phyloP scores from a whole-genome alignment of 306 rosid species.

The Cicer bijugum region DNA sequence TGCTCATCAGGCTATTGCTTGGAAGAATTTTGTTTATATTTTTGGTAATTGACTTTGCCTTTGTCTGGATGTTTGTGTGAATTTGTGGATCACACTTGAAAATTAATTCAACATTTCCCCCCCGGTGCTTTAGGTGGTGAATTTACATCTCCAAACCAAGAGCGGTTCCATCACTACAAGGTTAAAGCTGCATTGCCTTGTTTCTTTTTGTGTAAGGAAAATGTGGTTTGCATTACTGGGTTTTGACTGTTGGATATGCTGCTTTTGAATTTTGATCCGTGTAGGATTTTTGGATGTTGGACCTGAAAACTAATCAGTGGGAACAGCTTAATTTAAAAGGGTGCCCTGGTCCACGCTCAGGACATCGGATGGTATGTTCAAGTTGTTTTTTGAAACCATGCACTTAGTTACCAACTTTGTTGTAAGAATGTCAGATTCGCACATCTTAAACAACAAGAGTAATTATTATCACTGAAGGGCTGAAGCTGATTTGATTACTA shows the following conservation, averaged over 20 bases:
- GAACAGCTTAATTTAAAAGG: slow-evolving; percentile 92
- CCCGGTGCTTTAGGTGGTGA: slow-evolving; percentile 74
- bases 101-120: background rate
- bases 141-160: slow-evolving; percentile 96
- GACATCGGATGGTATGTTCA: slow-evolving; percentile 91
- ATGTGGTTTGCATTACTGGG: slow-evolving; percentile 10
- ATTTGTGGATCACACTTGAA: background rate
- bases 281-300: slow-evolving; percentile 96
- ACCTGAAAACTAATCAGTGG: slow-evolving; percentile 97
- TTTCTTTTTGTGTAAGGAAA: slow-evolving; percentile 33
- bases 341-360: slow-evolving; percentile 94
- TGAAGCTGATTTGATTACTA: slow-evolving; percentile 17
- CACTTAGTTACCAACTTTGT: background rate
- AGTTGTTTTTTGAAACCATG: slow-evolving; percentile 35
- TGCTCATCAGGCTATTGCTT: slow-evolving; percentile 94
- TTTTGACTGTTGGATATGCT: slow-evolving; percentile 44
- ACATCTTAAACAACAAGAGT: slow-evolving; percentile 11
- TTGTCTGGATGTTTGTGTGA: background rate
- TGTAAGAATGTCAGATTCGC: slow-evolving; percentile 13
- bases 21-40: slow-evolving; percentile 92
- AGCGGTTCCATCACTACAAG: slow-evolving; percentile 99
- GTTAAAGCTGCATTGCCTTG: slow-evolving; percentile 46
- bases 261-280: slow-evolving; percentile 36
- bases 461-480: background rate
- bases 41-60: slow-evolving; percentile 60